These are phyloP conservation scores for Scorias spongiosa DNA, from an alignment of 2,329 filamentous ascomycete genomes.

Conservation along the genomic window DNA sequence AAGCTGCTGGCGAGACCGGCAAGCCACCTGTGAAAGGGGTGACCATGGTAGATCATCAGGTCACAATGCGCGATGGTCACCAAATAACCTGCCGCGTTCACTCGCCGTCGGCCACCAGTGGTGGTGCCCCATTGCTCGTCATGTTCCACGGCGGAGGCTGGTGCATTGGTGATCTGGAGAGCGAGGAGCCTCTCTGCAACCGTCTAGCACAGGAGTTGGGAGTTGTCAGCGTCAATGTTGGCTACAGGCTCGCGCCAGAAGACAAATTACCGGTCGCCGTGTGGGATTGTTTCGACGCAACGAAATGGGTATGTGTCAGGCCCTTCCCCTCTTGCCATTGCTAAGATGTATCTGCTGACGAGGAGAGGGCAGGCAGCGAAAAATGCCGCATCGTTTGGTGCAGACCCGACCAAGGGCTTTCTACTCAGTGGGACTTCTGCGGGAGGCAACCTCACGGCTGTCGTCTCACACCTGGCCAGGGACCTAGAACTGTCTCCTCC, in stretches of 20 bases:
- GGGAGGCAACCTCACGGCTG: constrained; percentile 36
- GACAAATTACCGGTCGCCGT: constrained; percentile 34
- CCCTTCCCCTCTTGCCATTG: constrained; percentile 25
- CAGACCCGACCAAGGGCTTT: constrained; percentile 31
- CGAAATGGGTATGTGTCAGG: constrained; percentile 24
- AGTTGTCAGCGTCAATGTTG: constrained; percentile 32
- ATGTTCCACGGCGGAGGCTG: constrained; percentile 32
- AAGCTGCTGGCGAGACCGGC: background rate
- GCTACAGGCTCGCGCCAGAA: constrained; percentile 38
- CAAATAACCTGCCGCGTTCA: background rate
- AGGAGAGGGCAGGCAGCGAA: constrained; percentile 19
- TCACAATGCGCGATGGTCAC: constrained; percentile 14
- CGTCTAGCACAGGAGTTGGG: constrained; percentile 23
- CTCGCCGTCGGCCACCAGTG: background rate
- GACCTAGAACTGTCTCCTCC: constrained; percentile 26
- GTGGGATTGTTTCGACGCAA: constrained; percentile 33
- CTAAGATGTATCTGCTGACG: background rate
- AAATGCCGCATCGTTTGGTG: constrained; percentile 18
- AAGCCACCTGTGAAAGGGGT: background rate
- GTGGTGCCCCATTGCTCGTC: constrained; percentile 13
- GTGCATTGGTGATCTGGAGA: constrained; percentile 28
- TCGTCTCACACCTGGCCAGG: constrained; percentile 29
- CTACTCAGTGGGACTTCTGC: constrained; percentile 37
- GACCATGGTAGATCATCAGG: constrained; percentile 8
- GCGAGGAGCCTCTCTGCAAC: constrained; percentile 28